Evolutionary conservation across 1,139 yeast species (phyloP), one percentile per base, ranked within the genome.

Genomic region (Debaryomyces sp.): DNA sequence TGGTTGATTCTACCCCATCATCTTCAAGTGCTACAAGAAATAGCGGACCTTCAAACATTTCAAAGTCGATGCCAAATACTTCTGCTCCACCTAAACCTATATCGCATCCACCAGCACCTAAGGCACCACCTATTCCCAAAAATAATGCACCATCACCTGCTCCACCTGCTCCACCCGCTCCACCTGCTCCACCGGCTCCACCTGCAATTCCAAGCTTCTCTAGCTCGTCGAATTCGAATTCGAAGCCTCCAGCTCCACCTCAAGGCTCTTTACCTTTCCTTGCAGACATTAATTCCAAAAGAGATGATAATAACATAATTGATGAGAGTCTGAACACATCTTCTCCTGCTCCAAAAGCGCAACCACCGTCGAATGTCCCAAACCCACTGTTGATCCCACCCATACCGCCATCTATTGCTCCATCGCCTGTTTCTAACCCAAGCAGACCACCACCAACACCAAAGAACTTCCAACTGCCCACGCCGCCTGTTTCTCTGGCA

Each of bases 1-100:
- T 92, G 0, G 79, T 87, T 53, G 95, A 87, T 61, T 48, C 58
- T 8, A 45, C 38, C 13, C 46, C 54, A 22, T 27, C 40, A 27
- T 23, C 37, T 15, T 21, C 26, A 6, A 44, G 27, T 33, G 17
- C 18, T n/a, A 4, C 21, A 12, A 15, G 33, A 22, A n/a, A 10
- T 15, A 21, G 32, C 7, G 41, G 10, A 18, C n/a, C 48, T 45
- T 21, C 50, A 47, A 38, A 17, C 47, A 30, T 36, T 41, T 7
- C 53, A 56, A 22, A 46, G 23, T 6, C 22, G 7, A 15, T 37
- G 27, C 43, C 43, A n/a, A 24, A 13, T 12, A 13, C 13, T 12
- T 18, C 42, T 15, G 21, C 29, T 10, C 44, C 36, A 9, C 38
- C 26, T 35, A 21, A 21, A n/a, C 38, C 21, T 12, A 35, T 21